These are phyloP conservation scores for Gracilaria caudata DNA, from an alignment of 23 red algal species.

Conservation along the genomic window DNA sequence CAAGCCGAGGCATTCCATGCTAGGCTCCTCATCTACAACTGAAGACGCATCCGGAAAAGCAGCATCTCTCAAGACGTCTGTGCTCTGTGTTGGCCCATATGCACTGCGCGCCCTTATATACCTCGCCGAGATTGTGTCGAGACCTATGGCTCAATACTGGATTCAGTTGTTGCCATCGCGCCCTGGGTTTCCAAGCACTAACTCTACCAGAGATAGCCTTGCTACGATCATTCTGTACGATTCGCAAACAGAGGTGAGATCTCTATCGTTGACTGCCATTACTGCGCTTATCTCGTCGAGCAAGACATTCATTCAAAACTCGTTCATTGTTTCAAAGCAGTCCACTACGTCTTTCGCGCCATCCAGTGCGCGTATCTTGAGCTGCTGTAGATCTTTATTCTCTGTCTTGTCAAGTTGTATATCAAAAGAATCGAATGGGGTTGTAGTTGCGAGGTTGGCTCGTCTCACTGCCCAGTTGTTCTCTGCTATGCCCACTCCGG, in stretches of 20 bases:
- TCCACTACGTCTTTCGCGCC: slow-evolving; percentile 20
- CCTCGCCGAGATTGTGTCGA: slow-evolving; percentile 3
- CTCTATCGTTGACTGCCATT: slow-evolving; percentile 5
- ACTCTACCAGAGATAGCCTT: slow-evolving; percentile 9
- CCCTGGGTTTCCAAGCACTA: slow-evolving; percentile 9
- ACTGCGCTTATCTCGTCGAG: slow-evolving; percentile 19
- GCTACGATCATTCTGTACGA: slow-evolving; percentile 35
- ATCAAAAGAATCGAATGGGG: slow-evolving; percentile 12
- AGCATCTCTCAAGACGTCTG: neutral
- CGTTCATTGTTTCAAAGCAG: slow-evolving; percentile 1
- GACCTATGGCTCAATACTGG: slow-evolving; percentile 30
- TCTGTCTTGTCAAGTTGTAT: slow-evolving; percentile 7
- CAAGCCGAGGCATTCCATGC: neutral
- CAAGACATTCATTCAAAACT: slow-evolving; percentile 42
- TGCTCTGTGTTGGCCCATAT: neutral
- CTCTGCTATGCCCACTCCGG: slow-evolving; percentile 3
- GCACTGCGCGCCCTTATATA: slow-evolving; percentile 2
- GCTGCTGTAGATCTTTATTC: slow-evolving; percentile 10
- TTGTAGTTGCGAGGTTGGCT: slow-evolving; percentile 38
- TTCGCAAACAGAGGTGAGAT: slow-evolving; percentile 21
- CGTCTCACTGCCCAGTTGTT: slow-evolving; percentile 21
- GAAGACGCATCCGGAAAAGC: neutral
- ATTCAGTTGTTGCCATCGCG: slow-evolving; percentile 30
- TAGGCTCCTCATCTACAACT: neutral
- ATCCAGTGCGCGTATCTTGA: slow-evolving; percentile 10